Conservation (phyloP, 1,139 yeast genomes). For the Saccharomyces hybrid region DNA sequence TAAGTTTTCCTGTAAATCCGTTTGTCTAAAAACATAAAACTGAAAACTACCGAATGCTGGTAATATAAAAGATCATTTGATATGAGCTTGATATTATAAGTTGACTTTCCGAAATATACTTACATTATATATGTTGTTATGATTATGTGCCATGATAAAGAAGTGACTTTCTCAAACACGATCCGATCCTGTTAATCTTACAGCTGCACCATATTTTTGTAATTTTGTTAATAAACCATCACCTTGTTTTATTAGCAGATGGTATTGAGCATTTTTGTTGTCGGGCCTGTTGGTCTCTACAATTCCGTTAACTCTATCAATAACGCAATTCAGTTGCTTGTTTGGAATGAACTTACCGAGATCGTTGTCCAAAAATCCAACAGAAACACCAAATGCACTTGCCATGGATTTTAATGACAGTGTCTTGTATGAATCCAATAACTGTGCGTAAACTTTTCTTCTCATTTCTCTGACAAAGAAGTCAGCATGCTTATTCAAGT, state of each 20-base stretch:
- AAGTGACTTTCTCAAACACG: conserved; percentile 33
- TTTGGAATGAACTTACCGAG: conserved; percentile 86
- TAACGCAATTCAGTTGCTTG: conserved; percentile 88
- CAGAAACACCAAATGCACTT: conserved; percentile 77
- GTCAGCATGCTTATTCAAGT: conserved; percentile 68
- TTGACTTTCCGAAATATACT: too few species aligned
- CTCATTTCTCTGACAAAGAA: conserved; percentile 88
- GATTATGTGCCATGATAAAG: conserved; percentile 9
- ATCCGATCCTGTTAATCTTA: conserved; percentile 88
- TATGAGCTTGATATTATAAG: background rate
- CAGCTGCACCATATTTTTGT: conserved; percentile 97
- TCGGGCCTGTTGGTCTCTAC: conserved; percentile 95
- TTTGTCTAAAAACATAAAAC: too few species aligned
- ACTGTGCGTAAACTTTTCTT: conserved; percentile 89
- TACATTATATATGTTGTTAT: background rate
- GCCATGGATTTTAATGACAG: conserved; percentile 91
- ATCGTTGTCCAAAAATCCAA: conserved; percentile 75
- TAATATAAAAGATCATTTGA: too few species aligned
- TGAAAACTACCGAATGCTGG: too few species aligned
- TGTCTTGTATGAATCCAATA: conserved; percentile 89
- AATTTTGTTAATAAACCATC: conserved; percentile 86
- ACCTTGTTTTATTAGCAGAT: conserved; percentile 80
- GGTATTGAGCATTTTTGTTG: conserved; percentile 91
- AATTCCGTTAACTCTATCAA: conserved; percentile 91
- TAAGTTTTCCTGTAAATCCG: too few species aligned